These are phyloP conservation scores for Xylaria sp. DNA, from an alignment of 2,329 filamentous ascomycete genomes.

Conservation along the genomic window DNA sequence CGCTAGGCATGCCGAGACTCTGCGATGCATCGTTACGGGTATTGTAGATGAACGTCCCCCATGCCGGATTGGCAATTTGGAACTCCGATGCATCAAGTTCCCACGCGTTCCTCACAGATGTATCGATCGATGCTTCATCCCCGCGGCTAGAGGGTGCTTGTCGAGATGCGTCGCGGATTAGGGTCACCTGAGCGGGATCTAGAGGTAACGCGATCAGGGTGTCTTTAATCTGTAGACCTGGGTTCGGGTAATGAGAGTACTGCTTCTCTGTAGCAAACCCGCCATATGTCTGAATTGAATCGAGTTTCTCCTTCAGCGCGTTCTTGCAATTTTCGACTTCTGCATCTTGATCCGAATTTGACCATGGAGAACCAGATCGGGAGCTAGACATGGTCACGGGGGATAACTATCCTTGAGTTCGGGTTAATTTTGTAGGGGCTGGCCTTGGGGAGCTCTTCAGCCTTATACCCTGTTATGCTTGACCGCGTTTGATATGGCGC, in stretches of 20 bases:
- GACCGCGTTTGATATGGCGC: no score
- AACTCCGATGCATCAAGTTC: conserved; percentile 54
- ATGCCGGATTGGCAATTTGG: conserved; percentile 51
- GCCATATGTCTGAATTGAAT: conserved; percentile 31
- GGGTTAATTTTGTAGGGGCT: no score
- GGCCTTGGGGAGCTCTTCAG: no score
- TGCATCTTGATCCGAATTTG: no score
- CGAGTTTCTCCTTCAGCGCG: conserved; percentile 21
- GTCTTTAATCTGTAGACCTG: conserved; percentile 44
- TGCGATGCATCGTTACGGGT: conserved; percentile 43
- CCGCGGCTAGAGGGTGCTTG: conserved; percentile 54
- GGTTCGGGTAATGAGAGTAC: conserved; percentile 39
- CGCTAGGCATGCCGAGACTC: conserved; percentile 47
- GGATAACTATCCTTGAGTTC: no score
- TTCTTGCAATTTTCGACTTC: no score
- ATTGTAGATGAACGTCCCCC: conserved; percentile 47
- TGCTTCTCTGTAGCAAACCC: conserved; percentile 36
- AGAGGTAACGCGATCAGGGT: conserved; percentile 46
- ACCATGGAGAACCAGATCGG: no score
- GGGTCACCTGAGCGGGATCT: conserved; percentile 41
- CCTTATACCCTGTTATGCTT: no score
- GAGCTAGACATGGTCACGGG: no score
- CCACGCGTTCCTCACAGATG: conserved; percentile 53
- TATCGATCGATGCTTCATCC: conserved; percentile 53
- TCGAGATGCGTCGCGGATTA: conserved; percentile 42